phyloP scores from a whole-genome alignment of 345 rosid genomes.

The Geranium rotundifolium region DNA sequence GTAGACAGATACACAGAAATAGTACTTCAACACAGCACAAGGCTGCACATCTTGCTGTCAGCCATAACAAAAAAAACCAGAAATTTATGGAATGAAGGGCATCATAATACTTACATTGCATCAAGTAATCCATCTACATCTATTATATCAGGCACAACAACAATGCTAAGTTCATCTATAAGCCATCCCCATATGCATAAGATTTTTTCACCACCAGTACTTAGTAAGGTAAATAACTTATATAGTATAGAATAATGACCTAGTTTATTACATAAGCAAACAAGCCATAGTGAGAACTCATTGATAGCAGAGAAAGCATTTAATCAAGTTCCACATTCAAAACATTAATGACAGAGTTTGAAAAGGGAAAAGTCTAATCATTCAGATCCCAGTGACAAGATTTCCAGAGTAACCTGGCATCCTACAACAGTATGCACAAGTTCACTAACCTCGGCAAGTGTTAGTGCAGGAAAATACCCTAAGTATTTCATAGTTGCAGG shows the following conservation, averaged over 20 bases:
- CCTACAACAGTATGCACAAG: slow-evolving; percentile 1
- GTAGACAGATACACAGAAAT: no score
- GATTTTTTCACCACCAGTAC: neutral
- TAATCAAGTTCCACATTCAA: no score
- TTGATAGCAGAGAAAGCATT: no score
- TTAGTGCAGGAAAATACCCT: slow-evolving; percentile 72
- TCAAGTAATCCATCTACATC: neutral
- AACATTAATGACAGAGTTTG: no score
- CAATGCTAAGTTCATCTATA: neutral
- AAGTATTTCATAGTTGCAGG: slow-evolving; percentile 98
- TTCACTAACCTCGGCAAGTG: slow-evolving; percentile 53
- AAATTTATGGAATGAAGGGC: neutral
- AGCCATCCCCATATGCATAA: neutral
- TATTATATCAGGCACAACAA: neutral
- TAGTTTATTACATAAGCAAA: no score
- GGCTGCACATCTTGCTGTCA: neutral
- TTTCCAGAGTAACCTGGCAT: neutral
- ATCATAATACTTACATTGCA: neutral
- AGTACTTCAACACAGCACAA: no score
- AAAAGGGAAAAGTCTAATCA: neutral
- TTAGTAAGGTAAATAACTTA: no score
- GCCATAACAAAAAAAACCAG: neutral
- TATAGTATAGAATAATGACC: neutral
- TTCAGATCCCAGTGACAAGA: neutral
- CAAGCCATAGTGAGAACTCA: no score